Percentiles rank a stretch among this genome's conserved stretches.
These are phyloP conservation scores for Chaetomium strumarium DNA, from an alignment of 2,329 filamentous ascomycete species.

Conservation along the genomic window DNA sequence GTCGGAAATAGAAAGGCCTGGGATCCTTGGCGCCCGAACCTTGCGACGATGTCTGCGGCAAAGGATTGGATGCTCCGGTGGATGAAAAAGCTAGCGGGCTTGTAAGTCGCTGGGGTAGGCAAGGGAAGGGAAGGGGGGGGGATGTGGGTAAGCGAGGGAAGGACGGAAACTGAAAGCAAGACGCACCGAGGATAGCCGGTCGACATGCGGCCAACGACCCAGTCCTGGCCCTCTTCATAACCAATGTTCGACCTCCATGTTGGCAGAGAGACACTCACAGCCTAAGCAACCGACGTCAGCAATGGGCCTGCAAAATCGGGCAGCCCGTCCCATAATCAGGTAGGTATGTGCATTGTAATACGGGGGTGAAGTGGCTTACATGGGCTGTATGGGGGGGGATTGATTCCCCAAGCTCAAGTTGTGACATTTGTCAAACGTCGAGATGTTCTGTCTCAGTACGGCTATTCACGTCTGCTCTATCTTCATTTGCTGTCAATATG, in stretches of 20 bases:
- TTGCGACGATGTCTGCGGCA: conserved; percentile 58
- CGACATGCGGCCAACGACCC: conserved; percentile 78
- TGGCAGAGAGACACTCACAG: conserved; percentile 90
- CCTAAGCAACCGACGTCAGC: conserved; percentile 45
- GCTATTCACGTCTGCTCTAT: neutral
- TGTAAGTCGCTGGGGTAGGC: conserved; percentile 13
- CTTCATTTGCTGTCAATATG: too few species aligned
- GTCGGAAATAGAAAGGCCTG: conserved; percentile 82
- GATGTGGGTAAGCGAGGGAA: neutral
- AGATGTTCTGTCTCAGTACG: neutral
- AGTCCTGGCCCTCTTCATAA: conserved; percentile 87
- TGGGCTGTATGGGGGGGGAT: conserved; percentile 75
- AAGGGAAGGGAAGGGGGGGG: neutral
- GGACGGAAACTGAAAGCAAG: neutral
- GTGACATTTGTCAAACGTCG: conserved; percentile 35
- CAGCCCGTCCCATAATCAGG: neutral
- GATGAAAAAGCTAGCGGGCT: conserved; percentile 76
- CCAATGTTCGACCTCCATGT: conserved; percentile 88
- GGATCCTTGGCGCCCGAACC: conserved; percentile 56
- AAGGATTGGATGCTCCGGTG: conserved; percentile 76
- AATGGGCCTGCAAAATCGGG: neutral
- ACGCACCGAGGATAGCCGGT: conserved; percentile 81
- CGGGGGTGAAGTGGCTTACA: conserved; percentile 44
- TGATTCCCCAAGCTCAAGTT: conserved; percentile 57
- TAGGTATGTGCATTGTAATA: too few species aligned